Evolutionary conservation across 106 monocot genomes (phyloP).

Genomic region (Phalaenopsis aphrodite): DNA sequence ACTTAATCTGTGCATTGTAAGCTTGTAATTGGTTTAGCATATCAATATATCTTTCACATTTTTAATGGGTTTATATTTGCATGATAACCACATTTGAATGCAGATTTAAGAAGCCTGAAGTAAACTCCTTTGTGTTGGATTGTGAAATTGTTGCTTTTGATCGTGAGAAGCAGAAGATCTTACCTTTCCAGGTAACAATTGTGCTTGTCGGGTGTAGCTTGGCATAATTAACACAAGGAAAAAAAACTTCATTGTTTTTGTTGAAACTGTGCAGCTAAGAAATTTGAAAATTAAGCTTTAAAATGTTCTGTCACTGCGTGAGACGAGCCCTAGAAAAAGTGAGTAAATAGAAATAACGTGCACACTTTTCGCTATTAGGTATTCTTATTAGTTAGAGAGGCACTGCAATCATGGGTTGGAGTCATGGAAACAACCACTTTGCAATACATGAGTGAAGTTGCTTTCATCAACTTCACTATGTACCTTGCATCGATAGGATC

Average conservation of each 20-base stretch:
- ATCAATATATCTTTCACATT: neutral
- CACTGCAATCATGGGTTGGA: neutral
- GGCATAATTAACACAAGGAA: neutral
- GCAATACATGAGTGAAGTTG: neutral
- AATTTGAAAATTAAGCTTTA: neutral
- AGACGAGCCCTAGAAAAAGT: neutral
- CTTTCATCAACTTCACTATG: neutral
- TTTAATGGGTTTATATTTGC: neutral
- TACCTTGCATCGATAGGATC: neutral
- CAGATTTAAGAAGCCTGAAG: constrained; percentile 74
- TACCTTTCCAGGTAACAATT: constrained; percentile 81
- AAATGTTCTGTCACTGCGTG: neutral
- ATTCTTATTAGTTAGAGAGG: neutral
- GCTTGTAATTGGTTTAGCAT: neutral
- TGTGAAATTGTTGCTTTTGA: constrained; percentile 99
- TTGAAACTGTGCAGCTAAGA: neutral
- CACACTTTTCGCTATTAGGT: neutral
- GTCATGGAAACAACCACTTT: neutral
- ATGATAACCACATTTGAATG: constrained; percentile 17
- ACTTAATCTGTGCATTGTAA: neutral
- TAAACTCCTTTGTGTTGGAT: constrained; percentile 91
- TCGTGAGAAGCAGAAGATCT: constrained; percentile 75
- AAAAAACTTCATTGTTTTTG: neutral
- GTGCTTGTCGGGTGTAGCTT: neutral
- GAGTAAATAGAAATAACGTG: neutral